Evolutionary conservation across 345 rosid species (phyloP), one percentile per base, ranked within the genome.

Genomic region (Turritis glabra): DNA sequence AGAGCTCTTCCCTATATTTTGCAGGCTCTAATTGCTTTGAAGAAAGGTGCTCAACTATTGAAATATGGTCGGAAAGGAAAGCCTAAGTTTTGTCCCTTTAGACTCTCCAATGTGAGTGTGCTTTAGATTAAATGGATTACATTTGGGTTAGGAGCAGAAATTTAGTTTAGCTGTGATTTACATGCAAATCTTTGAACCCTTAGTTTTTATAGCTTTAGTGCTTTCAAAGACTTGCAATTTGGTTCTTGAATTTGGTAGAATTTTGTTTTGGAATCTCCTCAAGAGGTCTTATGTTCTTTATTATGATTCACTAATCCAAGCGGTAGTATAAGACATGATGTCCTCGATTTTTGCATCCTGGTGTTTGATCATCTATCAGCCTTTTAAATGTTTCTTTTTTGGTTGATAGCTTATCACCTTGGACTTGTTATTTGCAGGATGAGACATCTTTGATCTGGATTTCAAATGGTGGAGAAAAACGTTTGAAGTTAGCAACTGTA

Each of bases 61-160:
- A 94, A 91, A 78, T 90, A 88, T 86, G 96, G 95, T 84, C 95
- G 91, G n/a, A 88, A 94, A 80, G 98, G 96, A 81, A 94, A 86
- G 83, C 98, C 97, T 43, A 91, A 91, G 85, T 88, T 91, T 77
- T 91, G 87, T 66, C 90, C 90, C 10, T 94, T 94, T 77, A 86
- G 96, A 87, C 92, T 94, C 68, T 90, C 98, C 67, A 82, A 69
- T 82, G 98, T 94, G 79, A 87, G 98, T 79, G 25, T 73, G 44
- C 6, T 57, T 64, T 33, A 14, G 18, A 61, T 33, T 5, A 17
- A 26, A 80, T 61, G 43, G 15, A 52, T 53, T 56, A 26, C 15
- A 13, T 43, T 41, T 51, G 23, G 76, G 13, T 54, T 53, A 37
- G 21, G 37, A 53, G 33, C 37, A n/a, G 44, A 17, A n/a, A 3